Conservation (phyloP, 2,329 filamentous ascomycete genomes). For the Keithomyces neogunnii region DNA sequence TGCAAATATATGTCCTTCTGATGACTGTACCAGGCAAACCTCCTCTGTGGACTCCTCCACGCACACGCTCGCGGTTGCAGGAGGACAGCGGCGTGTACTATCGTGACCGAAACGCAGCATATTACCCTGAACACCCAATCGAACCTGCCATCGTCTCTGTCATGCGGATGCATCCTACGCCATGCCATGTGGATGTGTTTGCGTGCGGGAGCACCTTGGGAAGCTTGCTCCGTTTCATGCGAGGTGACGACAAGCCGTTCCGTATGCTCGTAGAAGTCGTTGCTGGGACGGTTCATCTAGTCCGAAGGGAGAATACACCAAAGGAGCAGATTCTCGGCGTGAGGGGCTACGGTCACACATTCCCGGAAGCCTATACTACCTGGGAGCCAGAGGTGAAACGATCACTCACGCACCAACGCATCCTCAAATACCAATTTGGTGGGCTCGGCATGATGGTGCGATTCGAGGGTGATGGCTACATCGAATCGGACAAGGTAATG, state of each 20-base stretch:
- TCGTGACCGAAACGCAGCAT: slow-evolving; percentile 45
- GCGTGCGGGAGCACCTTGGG: slow-evolving; percentile 51
- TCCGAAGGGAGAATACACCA: slow-evolving; percentile 53
- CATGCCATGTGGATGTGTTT: slow-evolving; percentile 36
- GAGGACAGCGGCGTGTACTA: slow-evolving; percentile 42
- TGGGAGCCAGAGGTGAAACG: slow-evolving; percentile 47
- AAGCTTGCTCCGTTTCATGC: slow-evolving; percentile 46
- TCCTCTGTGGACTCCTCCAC: slow-evolving; percentile 38
- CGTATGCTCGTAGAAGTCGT: slow-evolving; percentile 47
- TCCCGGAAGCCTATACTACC: slow-evolving; percentile 57
- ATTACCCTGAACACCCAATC: slow-evolving; percentile 38
- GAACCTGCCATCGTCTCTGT: slow-evolving; percentile 39
- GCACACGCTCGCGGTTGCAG: slow-evolving; percentile 20
- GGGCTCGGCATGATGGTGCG: slow-evolving; percentile 18
- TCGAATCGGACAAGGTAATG: slow-evolving; percentile 4
- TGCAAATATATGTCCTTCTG: background rate
- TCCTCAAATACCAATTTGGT: slow-evolving; percentile 1
- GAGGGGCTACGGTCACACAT: slow-evolving; percentile 55
- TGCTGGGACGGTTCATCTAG: slow-evolving; percentile 45
- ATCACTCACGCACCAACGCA: slow-evolving; percentile 53
- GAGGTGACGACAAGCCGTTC: slow-evolving; percentile 36
- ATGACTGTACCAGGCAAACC: slow-evolving; percentile 32
- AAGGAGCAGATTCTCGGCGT: slow-evolving; percentile 47
- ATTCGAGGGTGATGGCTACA: slow-evolving; percentile 20
- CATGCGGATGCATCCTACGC: slow-evolving; percentile 14